A percentile compares a stretch with the other conserved stretches of the same genome.
Conservation (phyloP, 345 rosid species). For the Leavenworthia alabamica region DNA sequence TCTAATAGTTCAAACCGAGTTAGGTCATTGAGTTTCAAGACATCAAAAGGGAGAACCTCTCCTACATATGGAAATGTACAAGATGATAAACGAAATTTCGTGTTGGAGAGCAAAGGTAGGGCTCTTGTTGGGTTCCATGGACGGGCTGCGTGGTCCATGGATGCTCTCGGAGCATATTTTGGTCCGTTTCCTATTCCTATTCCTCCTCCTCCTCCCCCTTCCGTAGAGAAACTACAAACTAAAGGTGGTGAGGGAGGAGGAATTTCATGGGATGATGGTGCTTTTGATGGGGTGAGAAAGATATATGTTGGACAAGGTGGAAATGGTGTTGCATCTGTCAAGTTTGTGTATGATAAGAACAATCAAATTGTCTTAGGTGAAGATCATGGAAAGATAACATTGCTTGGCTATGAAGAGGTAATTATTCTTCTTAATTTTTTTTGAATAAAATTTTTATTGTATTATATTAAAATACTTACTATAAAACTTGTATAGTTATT, state of each 20-base stretch:
- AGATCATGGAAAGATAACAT: background rate
- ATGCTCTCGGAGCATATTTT: constrained; percentile 9
- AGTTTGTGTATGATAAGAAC: constrained; percentile 7
- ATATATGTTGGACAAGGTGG: background rate
- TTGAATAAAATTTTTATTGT: too few relatives aligned
- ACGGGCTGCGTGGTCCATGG: background rate
- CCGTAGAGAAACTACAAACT: background rate
- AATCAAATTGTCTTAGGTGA: background rate
- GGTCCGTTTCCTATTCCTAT: background rate
- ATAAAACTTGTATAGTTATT: too few relatives aligned
- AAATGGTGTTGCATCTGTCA: background rate
- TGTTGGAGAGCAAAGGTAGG: constrained; percentile 10
- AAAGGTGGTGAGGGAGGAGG: constrained; percentile 8
- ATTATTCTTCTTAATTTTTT: too few relatives aligned
- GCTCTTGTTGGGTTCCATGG: constrained; percentile 9
- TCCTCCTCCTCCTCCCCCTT: too few relatives aligned
- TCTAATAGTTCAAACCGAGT: background rate
- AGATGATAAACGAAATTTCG: background rate
- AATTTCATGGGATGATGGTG: constrained; percentile 20
- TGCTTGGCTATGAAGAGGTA: constrained; percentile 7
- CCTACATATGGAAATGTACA: background rate
- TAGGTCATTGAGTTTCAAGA: constrained; percentile 7
- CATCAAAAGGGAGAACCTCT: background rate
- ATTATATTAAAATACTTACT: too few relatives aligned
- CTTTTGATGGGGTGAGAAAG: background rate